phyloP scores from a whole-genome alignment of 306 rosid species.

The Vigna angularis region DNA sequence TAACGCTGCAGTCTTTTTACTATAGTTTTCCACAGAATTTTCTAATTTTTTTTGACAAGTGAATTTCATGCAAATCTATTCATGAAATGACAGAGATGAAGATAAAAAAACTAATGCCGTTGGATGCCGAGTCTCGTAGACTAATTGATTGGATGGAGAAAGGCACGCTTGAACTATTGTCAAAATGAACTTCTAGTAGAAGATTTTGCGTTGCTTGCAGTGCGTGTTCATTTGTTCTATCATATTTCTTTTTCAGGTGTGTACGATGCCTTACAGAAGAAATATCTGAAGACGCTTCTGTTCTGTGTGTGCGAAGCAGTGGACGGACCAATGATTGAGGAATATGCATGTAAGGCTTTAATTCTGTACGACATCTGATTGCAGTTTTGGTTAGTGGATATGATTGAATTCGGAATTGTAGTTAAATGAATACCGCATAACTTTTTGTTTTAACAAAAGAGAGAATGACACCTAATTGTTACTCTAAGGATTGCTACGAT shows the following conservation, averaged over 20 bases:
- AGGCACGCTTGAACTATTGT: constrained; percentile 49
- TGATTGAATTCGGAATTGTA: constrained; percentile 16
- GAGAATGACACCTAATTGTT: constrained; percentile 13
- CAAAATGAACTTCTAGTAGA: constrained; percentile 25
- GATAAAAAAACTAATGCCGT: constrained; percentile 90
- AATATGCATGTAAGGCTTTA: constrained; percentile 81
- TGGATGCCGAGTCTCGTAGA: constrained; percentile 94
- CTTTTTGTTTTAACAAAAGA: constrained; percentile 6
- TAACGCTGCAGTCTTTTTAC: not conserved
- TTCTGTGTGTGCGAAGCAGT: constrained; percentile 81
- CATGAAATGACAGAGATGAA: constrained; percentile 75
- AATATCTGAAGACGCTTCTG: constrained; percentile 85
- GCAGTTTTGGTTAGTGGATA: constrained; percentile 17
- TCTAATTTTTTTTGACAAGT: constrained; percentile 30
- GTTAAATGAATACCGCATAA: constrained; percentile 12
- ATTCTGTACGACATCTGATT: not conserved
- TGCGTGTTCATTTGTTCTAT: constrained; percentile 9
- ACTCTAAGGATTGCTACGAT: constrained; percentile 19
- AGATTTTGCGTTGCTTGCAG: constrained; percentile 6
- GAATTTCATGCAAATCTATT: constrained; percentile 41
- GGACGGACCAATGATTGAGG: constrained; percentile 98
- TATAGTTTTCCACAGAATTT: not conserved
- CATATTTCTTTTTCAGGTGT: constrained; percentile 63
- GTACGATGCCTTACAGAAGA: constrained; percentile 87
- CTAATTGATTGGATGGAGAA: constrained; percentile 99